Base-by-base conservation (phyloP, 345 rosid species). In the Brassica nigra region DNA sequence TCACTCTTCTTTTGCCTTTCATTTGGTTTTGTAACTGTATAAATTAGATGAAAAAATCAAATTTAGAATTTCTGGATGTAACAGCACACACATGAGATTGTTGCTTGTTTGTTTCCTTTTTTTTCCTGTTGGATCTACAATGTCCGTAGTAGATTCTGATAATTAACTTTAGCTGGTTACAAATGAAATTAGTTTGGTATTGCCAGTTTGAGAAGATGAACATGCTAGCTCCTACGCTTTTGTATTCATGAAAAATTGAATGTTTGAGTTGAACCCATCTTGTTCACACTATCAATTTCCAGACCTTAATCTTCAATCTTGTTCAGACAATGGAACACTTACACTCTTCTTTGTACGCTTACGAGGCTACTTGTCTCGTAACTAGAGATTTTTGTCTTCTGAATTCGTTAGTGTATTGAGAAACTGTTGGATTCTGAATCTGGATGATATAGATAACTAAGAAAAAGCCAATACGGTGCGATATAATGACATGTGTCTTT, bases 1-100 rank as follows among this genome's bases (percentile, higher is more conserved):
- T 61, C 75, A 74, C 75, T 68, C 71, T 49, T 62, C 23, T 27
- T 79, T 74, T 73, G 11, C 12, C 70, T 79, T 74, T 68, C 58
- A 68, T 74, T 79, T 61, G 66, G 29, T 74, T 74, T 63, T 69
- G 79, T 80, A 74, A 74, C 47, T 74, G 79, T 80, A 74, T 68
- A 80, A 74, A 80, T 33, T 49, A 79, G 74, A 49, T 14, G 4
- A 4, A 16, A 16, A 44, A 18, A 18, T 39, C 57, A 11, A 65
- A 18, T 33, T 49, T 49, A 55, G 20, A 44, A 73, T 66, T 66
- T 73, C 68, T 58, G 4, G 18, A 49, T 49, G 55, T 49, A 49
- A 49, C 14, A 49, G 18, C 18, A 34, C 18, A 49, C 16, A 49
- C 52, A 44, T 47, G 55, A 49, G 16, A 49, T 49, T 49, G 18